Percentiles rank a stretch among this genome's conserved stretches.
Evolutionary conservation across 495 filamentous ascomycete genomes (phyloP).

Genomic region (Penicillium riverlandense): DNA sequence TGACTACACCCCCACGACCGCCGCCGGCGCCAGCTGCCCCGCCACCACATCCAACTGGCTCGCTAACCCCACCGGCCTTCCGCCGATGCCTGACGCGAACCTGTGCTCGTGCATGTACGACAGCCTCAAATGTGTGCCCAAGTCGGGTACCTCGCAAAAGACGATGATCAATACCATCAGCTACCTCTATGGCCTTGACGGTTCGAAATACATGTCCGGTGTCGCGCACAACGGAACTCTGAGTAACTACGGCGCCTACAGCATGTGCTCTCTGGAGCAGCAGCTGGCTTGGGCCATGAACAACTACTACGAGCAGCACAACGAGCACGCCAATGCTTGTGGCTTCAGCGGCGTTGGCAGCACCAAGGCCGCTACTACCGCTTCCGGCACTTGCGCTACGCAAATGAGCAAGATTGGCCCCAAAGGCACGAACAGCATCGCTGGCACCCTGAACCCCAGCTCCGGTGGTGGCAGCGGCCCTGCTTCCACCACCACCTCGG

Average conservation of each 20-base stretch:
- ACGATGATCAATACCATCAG: conserved; percentile 62
- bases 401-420: conserved; percentile 53
- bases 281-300: conserved; percentile 80
- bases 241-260: conserved; percentile 81
- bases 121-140: conserved; percentile 63
- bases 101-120: conserved; percentile 84
- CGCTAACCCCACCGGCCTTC: conserved; percentile 61
- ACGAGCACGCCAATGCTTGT: conserved; percentile 53
- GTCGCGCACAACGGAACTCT: conserved; percentile 45
- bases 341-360: conserved; percentile 66
- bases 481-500: conserved; percentile 31
- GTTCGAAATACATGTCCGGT: conserved; percentile 63
- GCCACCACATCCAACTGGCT: conserved; percentile 56
- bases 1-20: conserved; percentile 62
- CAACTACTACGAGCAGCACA: conserved; percentile 61
- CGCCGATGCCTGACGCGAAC: conserved; percentile 69
- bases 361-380: conserved; percentile 34
- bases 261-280: conserved; percentile 74
- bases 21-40: conserved; percentile 69
- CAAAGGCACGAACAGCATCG: conserved; percentile 58
- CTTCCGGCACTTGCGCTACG: conserved; percentile 42
- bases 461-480: conserved; percentile 23
- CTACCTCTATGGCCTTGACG: conserved; percentile 58
- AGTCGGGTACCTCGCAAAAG: conserved; percentile 40
- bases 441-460: conserved; percentile 44